A percentile compares a stretch with the other conserved stretches of the same genome.
Conservation (phyloP, 1,284 basidiomycete species). For the Ceratobasidium sp. region DNA sequence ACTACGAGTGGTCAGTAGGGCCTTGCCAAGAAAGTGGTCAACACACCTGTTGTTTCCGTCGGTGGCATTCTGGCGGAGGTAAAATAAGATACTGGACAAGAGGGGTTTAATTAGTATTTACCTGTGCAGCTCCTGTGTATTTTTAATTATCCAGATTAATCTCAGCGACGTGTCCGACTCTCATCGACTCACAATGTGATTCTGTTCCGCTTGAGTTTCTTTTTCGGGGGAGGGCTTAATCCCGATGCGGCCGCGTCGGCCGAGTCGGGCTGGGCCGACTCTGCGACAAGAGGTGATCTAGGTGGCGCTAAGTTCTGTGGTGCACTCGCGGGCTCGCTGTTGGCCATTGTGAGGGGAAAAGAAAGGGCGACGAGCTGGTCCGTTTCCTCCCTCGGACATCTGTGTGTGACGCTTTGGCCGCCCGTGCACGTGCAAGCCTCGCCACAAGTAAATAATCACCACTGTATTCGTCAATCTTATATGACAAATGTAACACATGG, state of each 20-base stretch:
- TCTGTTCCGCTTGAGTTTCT: slow-evolving; percentile 32
- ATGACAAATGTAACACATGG: slow-evolving; percentile 26
- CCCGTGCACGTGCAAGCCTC: slow-evolving; percentile 18
- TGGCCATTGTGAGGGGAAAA: slow-evolving; percentile 27
- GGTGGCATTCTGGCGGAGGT: slow-evolving; percentile 25
- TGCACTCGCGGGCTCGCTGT: slow-evolving; percentile 8
- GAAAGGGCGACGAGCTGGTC: neutral
- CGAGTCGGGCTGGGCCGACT: slow-evolving; percentile 7
- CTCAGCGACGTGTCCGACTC: slow-evolving; percentile 9
- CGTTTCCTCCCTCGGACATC: slow-evolving; percentile 12
- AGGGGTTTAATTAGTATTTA: neutral
- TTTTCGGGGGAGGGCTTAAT: slow-evolving; percentile 36
- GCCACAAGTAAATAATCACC: slow-evolving; percentile 24
- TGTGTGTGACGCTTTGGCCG: slow-evolving; percentile 33
- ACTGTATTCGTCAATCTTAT: neutral
- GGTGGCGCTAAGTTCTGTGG: slow-evolving; percentile 16
- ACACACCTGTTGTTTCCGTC: slow-evolving; percentile 33
- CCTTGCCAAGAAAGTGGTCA: neutral
- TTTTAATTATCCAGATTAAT: slow-evolving; percentile 12
- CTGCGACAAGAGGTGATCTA: slow-evolving; percentile 10
- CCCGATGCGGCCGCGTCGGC: neutral
- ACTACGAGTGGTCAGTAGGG: slow-evolving; percentile 9
- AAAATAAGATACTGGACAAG: neutral
- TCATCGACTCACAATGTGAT: slow-evolving; percentile 36
- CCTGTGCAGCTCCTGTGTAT: slow-evolving; percentile 33